These are phyloP conservation scores for Candida fluviatilis DNA, from an alignment of 805 yeast species.

Conservation along the genomic window DNA sequence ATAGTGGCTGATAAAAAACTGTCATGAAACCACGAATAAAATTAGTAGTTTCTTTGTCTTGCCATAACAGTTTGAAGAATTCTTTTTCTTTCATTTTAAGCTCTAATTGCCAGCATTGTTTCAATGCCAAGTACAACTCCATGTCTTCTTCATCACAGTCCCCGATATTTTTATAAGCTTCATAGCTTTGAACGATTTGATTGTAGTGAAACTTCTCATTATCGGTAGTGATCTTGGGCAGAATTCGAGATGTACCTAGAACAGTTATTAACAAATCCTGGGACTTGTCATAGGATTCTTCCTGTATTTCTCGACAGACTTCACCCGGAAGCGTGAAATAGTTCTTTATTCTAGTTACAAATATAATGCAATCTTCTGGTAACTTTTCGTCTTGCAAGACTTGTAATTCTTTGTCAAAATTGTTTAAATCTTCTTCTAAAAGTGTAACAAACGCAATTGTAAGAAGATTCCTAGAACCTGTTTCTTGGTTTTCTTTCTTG, in stretches of 20 bases:
- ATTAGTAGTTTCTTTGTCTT: conserved; percentile 75
- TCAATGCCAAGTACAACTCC: conserved; percentile 48
- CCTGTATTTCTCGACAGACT: conserved; percentile 13
- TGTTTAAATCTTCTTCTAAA: conserved; percentile 68
- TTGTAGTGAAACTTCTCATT: conserved; percentile 5
- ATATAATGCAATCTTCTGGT: conserved; percentile 20
- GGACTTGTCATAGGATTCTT: conserved; percentile 22
- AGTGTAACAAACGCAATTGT: conserved; percentile 73
- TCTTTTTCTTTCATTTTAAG: conserved; percentile 74
- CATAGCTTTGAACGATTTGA: conserved; percentile 15
- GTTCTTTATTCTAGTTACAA: conserved; percentile 22
- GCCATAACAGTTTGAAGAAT: conserved; percentile 73
- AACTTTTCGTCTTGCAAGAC: conserved; percentile 40
- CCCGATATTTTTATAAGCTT: conserved; percentile 14
- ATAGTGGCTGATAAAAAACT: conserved; percentile 39
- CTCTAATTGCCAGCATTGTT: conserved; percentile 58
- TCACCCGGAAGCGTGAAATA: conserved; percentile 15
- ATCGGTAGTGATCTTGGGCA: conserved; percentile 14
- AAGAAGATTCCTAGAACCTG: conserved; percentile 39
- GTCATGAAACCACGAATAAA: conserved; percentile 67
- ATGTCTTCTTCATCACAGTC: conserved; percentile 12
- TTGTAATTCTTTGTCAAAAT: conserved; percentile 51
- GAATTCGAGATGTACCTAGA: conserved; percentile 15
- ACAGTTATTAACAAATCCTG: conserved; percentile 22
- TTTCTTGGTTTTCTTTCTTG: conserved; percentile 8